phyloP scores from a whole-genome alignment of 169 alveolate genomes.

The Plasmodium berghei region DNA sequence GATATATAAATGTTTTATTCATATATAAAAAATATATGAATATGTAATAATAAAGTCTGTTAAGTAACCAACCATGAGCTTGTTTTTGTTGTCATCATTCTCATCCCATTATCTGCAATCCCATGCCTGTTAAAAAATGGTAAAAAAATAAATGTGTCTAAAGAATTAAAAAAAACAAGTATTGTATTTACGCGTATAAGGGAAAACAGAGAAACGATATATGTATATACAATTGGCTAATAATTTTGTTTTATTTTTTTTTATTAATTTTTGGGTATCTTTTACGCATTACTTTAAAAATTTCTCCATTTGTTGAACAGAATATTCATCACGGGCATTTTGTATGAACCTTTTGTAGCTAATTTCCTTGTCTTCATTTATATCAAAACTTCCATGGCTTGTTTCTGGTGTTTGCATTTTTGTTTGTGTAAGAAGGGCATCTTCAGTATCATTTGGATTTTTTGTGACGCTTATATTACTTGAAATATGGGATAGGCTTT shows the following conservation, averaged over 20 bases:
- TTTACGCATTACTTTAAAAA: constrained; percentile 64
- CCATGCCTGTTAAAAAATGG: constrained; percentile 76
- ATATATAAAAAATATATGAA: neutral
- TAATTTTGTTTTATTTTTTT: neutral
- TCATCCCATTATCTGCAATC: constrained; percentile 80
- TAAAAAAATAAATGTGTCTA: neutral
- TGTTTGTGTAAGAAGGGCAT: neutral
- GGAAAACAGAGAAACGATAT: neutral
- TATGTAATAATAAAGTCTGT: neutral
- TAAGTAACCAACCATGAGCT: constrained; percentile 78
- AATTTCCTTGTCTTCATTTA: constrained; percentile 26
- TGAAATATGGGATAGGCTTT: too few relatives aligned
- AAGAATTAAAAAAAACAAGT: neutral
- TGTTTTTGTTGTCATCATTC: constrained; percentile 80
- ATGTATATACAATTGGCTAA: too few relatives aligned
- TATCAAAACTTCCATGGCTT: constrained; percentile 2
- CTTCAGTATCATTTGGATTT: too few relatives aligned
- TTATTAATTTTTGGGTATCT: neutral
- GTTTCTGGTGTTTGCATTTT: constrained; percentile 1
- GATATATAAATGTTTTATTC: neutral
- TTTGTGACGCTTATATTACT: too few relatives aligned
- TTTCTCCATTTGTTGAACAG: constrained; percentile 55
- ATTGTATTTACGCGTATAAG: neutral
- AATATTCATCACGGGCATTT: constrained; percentile 32
- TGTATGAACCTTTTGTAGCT: constrained; percentile 26